Percentiles rank a stretch among this genome's conserved stretches.
These are phyloP conservation scores for Mollisiaceae sp. DNA, from an alignment of 2,329 filamentous ascomycete genomes.

Conservation along the genomic window DNA sequence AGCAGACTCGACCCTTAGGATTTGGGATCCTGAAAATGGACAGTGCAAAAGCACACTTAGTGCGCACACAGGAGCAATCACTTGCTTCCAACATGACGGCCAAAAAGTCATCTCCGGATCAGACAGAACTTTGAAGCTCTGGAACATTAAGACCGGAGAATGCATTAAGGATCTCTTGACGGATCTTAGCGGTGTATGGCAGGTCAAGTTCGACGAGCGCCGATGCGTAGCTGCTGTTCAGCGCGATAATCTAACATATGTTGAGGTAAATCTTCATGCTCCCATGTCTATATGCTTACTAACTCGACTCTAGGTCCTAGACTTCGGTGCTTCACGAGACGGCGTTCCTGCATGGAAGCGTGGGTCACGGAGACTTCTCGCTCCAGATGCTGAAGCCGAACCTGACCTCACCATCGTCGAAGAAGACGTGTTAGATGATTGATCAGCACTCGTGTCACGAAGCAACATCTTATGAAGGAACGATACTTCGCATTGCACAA, in stretches of 20 bases:
- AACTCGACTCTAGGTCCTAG: constrained; percentile 74
- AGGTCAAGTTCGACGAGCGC: constrained; percentile 96
- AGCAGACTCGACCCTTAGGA: constrained; percentile 91
- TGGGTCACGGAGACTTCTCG: constrained; percentile 72
- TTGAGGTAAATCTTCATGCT: constrained; percentile 72
- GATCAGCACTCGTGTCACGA: neutral
- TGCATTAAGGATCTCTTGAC: constrained; percentile 92
- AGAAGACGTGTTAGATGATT: constrained; percentile 29
- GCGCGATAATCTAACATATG: constrained; percentile 88
- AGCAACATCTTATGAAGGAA: constrained; percentile 10
- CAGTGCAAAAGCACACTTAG: constrained; percentile 88
- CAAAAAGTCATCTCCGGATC: constrained; percentile 97
- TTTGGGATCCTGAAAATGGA: constrained; percentile 95
- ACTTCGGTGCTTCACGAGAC: constrained; percentile 93
- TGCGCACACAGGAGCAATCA: constrained; percentile 96
- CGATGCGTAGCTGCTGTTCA: constrained; percentile 97
- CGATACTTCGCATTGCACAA: constrained; percentile 8
- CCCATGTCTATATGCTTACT: constrained; percentile 32
- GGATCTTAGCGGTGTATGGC: constrained; percentile 96
- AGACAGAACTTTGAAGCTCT: constrained; percentile 97
- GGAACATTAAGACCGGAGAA: constrained; percentile 91
- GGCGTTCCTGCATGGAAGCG: constrained; percentile 78
- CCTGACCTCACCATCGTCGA: constrained; percentile 22
- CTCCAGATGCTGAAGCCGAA: constrained; percentile 26
- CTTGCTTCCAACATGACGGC: constrained; percentile 96